phyloP scores from a whole-genome alignment of 2,329 filamentous ascomycete species.

The Trichoderma sp. region DNA sequence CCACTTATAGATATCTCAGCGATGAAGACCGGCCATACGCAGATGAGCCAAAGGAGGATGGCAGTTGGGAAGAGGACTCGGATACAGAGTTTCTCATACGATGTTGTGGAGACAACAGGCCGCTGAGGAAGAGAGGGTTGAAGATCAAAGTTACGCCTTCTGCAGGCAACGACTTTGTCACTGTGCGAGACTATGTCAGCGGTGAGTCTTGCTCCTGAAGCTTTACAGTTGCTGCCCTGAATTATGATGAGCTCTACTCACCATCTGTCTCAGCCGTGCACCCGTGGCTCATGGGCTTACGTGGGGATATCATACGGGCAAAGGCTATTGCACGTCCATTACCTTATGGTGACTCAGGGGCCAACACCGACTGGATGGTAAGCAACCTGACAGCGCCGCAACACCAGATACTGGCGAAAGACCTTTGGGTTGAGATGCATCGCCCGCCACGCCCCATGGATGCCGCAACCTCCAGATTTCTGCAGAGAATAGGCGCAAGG shows the following conservation, averaged over 20 bases:
- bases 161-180: conserved; percentile 12
- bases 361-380: neutral
- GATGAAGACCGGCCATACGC: conserved; percentile 16
- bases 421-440: conserved; percentile 6
- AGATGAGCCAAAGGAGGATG: conserved; percentile 2
- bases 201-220: neutral
- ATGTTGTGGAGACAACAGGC: conserved; percentile 8
- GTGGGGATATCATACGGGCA: conserved; percentile 13
- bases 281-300: conserved; percentile 6
- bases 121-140: conserved; percentile 8
- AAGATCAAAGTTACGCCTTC: conserved; percentile 10
- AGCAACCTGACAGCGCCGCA: conserved; percentile 12
- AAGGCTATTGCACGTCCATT: conserved; percentile 9
- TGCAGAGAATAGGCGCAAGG: conserved; percentile 17
- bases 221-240: too few species aligned
- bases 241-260: neutral
- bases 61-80: conserved; percentile 5
- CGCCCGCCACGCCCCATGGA: conserved; percentile 14
- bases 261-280: neutral
- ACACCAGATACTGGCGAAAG: conserved; percentile 12
- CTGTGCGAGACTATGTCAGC: conserved; percentile 8
- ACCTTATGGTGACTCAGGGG: neutral
- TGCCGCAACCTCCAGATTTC: neutral
- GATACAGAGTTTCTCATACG: conserved; percentile 13
- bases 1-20: conserved; percentile 5